Conservation (phyloP, 345 rosid species). For the Dipteronia sinensis region DNA sequence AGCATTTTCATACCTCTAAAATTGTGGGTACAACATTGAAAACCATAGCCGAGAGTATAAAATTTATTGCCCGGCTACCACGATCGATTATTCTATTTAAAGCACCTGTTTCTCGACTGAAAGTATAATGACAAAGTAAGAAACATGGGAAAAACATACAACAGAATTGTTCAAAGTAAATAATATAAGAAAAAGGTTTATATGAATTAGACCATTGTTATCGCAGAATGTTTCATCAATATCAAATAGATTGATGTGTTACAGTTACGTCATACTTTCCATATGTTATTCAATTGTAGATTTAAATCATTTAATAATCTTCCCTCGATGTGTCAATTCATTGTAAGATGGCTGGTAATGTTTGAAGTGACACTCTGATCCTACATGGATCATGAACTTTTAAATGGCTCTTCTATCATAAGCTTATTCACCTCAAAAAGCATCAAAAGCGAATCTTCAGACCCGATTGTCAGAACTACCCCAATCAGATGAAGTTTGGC, state of each 20-base stretch:
- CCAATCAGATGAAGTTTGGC: neutral
- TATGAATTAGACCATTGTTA: too few species aligned
- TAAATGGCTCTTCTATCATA: neutral
- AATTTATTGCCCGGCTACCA: conserved; percentile 99
- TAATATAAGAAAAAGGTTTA: neutral
- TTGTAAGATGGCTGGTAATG: neutral
- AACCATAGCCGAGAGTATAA: conserved; percentile 91
- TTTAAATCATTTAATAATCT: neutral
- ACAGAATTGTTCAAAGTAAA: neutral
- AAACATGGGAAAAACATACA: conserved; percentile 20
- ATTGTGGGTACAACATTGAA: conserved; percentile 94
- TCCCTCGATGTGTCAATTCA: neutral
- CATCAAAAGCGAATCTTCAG: neutral
- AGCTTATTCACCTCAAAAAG: conserved; percentile 1
- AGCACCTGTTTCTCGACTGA: conserved; percentile 98
- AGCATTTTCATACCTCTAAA: conserved; percentile 68
- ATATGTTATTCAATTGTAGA: neutral
- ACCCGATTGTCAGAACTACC: neutral
- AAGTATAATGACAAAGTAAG: conserved; percentile 27
- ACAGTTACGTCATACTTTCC: neutral
- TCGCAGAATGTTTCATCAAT: neutral
- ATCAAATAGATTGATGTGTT: neutral
- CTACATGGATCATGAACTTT: neutral
- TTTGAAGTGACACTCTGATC: neutral
- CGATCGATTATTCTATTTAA: conserved; percentile 92